Base-by-base conservation (phyloP, 495 filamentous ascomycete species). In the Astrothelium subdiscretum region DNA sequence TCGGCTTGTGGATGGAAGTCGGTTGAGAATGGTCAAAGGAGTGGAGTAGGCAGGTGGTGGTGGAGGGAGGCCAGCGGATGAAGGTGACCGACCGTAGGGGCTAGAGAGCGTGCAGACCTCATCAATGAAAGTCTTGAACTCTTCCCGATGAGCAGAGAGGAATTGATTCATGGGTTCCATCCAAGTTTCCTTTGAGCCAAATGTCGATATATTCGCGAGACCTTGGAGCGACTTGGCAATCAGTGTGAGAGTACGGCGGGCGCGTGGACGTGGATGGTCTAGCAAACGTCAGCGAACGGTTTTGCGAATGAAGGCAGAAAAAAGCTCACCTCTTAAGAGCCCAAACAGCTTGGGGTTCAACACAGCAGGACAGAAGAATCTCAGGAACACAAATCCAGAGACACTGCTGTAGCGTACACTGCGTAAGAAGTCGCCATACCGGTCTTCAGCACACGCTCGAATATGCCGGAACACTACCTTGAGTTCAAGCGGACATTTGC, bases 131-230 rank as follows among this genome's bases (percentile, higher is more conserved):
- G 85, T 79, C 71, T 91, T 95, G 75, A 97, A 89, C 26, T 87
- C 83, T 60, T 86, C 83, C 10, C 84, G 75, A 62, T 87, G 79
- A n/a, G 77, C 73, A 11, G 69, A 67, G 61, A 90, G 77, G 66
- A 90, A 90, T 12, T 79, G 81, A 69, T 97, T 99, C 95, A 97
- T 97, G 3, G 90, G 90, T 73, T 95, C 95, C 94, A 99, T 99
- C 91, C 92, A 99, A 3, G 86, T 83, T 72, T 97, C 94, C 72
- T 97, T 97, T 68, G 87, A 88, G 61, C 94, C 95, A 64, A 97
- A 97, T 1, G 85, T 91, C 12, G 89, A 89, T 76, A 97, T 84
- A 69, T 97, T 97, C 22, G 92, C 94, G 42, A 99, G 79, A 18
- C 89, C 92, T 75, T 97, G 92, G n/a, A 99, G 79, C 18, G 88